Percentiles rank a stretch among this genome's conserved stretches.
Evolutionary conservation across 73 alveolate species (phyloP).

Genomic region (Paramecium primaurelia): DNA sequence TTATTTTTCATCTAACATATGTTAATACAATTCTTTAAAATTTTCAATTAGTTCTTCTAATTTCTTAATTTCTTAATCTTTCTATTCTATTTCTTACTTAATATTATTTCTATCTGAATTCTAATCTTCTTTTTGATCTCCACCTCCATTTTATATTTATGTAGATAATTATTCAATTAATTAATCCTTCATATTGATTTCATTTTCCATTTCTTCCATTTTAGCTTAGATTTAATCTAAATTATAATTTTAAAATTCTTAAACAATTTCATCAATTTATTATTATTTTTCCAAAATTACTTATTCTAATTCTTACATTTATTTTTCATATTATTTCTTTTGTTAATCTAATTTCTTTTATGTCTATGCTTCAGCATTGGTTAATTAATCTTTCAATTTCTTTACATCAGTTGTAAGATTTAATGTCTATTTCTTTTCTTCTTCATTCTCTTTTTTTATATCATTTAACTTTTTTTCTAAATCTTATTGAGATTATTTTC

Average conservation of each 20-base stretch:
- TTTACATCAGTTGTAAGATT: neutral
- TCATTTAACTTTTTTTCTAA: neutral
- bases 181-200: neutral
- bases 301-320: neutral
- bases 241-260: slow-evolving; percentile 21
- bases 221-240: slow-evolving; percentile 2
- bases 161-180: neutral
- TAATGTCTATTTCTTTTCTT: neutral
- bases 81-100: neutral
- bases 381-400: neutral
- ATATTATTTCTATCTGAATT: neutral
- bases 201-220: slow-evolving; percentile 36
- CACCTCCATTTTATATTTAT: neutral
- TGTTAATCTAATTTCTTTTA: slow-evolving; percentile 18
- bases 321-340: neutral
- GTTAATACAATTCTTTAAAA: neutral
- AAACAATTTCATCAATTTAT: slow-evolving; percentile 25
- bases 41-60: slow-evolving; percentile 1
- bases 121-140: neutral
- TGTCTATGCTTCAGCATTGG: neutral
- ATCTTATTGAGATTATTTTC: neutral
- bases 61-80: slow-evolving; percentile 11
- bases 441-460: neutral
- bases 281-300: neutral
- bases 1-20: slow-evolving; percentile 39